Base-by-base conservation (phyloP, 768 basidiomycete genomes). In the Trametes villosa region DNA sequence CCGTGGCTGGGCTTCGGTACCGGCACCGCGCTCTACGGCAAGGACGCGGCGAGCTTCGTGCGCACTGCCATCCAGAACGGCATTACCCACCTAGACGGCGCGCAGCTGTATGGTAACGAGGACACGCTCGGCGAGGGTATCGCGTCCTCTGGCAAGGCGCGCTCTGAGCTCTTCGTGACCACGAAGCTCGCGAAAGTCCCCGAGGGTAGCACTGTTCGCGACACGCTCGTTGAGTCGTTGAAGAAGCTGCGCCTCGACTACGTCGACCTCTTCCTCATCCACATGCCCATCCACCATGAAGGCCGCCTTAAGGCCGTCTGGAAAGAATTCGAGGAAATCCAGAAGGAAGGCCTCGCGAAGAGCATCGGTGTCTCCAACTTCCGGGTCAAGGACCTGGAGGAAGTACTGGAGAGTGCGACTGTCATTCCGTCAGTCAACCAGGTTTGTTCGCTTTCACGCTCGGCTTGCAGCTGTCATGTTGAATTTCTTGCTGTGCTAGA, bases 321-420 rank as follows among this genome's bases (percentile, higher is more conserved):
- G 82, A 74, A 74, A 62, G 67, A 71, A 42, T 70, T 83, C 69
- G 80, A 81, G 60, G 74, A 68, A 12, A 50, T 78, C 48, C 74
- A 79, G 68, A 67, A 71, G 49, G 75, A 76, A 57, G 83, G 83
- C 3, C 67, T 78, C 30, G 56, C 70, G 22, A 73, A 67, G 65
- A 73, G 65, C 51, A 78, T 83, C 41, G 85, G 86, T 5, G 81
- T 87, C 17, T 82, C 82, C n/a, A 87, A 87, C 72, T 83, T 81
- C 68, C 74, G 74, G 18, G 67, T 76, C 20, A 65, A 73, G 42
- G 70, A 82, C 27, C 69, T 86, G 46, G 71, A 79, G 53, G 72
- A 77, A 24, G 72, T 86, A 27, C 66, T 82, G 27, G 72, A 77
- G 40, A 73, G 67, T 17, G 81, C 79, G 15, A 81, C 75, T 29